Conservation (phyloP, 257 asterid genomes). For the Nyctanthes arbortristis region DNA sequence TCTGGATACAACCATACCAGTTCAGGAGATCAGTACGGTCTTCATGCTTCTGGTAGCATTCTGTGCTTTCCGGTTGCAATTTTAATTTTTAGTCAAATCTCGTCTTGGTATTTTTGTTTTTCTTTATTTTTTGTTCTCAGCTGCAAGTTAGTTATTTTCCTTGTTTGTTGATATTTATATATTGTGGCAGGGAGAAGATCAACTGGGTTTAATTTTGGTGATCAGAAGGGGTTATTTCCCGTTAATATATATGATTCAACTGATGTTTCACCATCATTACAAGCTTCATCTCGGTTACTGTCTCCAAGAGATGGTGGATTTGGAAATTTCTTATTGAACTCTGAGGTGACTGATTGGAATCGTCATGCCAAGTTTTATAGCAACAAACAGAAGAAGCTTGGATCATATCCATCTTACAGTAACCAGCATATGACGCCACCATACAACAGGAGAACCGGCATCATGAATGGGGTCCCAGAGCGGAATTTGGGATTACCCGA, state of each 20-base stretch:
- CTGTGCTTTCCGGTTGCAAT: constrained; percentile 14
- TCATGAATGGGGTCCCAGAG: constrained; percentile 54
- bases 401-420: constrained; percentile 40
- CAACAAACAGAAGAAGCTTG: constrained; percentile 60
- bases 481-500: constrained; percentile 59
- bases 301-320: constrained; percentile 61
- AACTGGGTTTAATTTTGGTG: constrained; percentile 54
- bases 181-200: constrained; percentile 66
- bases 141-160: neutral
- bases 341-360: constrained; percentile 62
- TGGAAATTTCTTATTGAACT: constrained; percentile 45
- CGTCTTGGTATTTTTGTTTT: neutral
- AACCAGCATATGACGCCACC: constrained; percentile 37
- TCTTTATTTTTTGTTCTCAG: neutral
- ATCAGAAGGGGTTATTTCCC: constrained; percentile 48
- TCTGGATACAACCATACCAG: constrained; percentile 63
- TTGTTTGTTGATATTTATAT: constrained; percentile 14
- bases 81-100: neutral
- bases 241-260: constrained; percentile 44
- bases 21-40: constrained; percentile 60
- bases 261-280: constrained; percentile 67
- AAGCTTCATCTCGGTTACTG: constrained; percentile 49
- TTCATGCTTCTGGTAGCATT: constrained; percentile 53
- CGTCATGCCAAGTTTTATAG: constrained; percentile 45
- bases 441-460: constrained; percentile 47